Conservation (phyloP, 345 rosid species). For the Lepidium didymum region DNA sequence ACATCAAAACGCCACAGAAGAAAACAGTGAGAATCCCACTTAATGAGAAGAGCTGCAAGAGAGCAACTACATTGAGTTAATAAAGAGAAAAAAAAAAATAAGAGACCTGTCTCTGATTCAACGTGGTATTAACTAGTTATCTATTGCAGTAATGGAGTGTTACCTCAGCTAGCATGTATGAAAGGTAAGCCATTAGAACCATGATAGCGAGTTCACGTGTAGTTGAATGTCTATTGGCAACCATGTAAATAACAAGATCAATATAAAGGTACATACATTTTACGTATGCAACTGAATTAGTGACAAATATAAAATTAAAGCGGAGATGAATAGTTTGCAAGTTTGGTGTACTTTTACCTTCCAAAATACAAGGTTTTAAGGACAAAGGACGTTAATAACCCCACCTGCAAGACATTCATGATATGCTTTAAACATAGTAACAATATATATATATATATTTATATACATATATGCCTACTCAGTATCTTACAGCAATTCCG, state of each 20-base stretch:
- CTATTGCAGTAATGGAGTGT: background rate
- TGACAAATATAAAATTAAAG: background rate
- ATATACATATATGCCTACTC: background rate
- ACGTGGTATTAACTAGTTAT: background rate
- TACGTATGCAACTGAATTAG: background rate
- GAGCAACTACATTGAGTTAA: background rate
- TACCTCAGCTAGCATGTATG: slow-evolving; percentile 89
- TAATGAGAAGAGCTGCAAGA: slow-evolving; percentile 61
- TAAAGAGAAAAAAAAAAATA: background rate
- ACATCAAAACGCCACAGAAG: slow-evolving; percentile 84
- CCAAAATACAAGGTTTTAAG: slow-evolving; percentile 68
- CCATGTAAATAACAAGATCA: background rate
- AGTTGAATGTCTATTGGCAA: slow-evolving; percentile 59
- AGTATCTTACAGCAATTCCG: slow-evolving; percentile 53
- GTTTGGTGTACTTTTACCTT: slow-evolving; percentile 35
- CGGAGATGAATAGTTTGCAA: background rate
- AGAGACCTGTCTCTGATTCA: background rate
- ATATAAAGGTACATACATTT: background rate
- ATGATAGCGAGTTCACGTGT: slow-evolving; percentile 64
- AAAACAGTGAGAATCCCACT: slow-evolving; percentile 93
- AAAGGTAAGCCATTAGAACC: slow-evolving; percentile 85
- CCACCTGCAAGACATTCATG: slow-evolving; percentile 44
- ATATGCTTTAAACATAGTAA: background rate
- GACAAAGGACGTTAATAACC: slow-evolving; percentile 56
- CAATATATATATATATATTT: background rate